phyloP scores from a whole-genome alignment of 768 basidiomycete genomes.

The Suillus fuscotomentosus region DNA sequence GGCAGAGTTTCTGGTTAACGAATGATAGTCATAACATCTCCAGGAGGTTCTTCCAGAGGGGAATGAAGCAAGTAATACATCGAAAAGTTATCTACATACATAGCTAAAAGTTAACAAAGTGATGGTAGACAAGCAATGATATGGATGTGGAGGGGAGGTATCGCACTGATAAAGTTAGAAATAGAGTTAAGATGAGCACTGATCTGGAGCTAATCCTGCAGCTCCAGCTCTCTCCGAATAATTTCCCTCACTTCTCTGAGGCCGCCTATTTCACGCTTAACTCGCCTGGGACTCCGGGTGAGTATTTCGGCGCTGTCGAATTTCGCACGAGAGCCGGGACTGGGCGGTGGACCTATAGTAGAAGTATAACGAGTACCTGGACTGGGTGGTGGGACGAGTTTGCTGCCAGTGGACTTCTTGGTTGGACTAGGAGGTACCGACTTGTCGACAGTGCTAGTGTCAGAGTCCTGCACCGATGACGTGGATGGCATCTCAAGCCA shows the following conservation, averaged over 20 bases:
- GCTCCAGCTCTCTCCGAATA: conserved; percentile 74
- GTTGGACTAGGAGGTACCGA: conserved; percentile 35
- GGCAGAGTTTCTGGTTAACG: conserved; percentile 29
- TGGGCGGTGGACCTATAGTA: conserved; percentile 36
- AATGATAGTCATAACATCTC: conserved; percentile 6
- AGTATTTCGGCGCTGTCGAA: conserved; percentile 62
- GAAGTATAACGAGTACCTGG: conserved; percentile 20
- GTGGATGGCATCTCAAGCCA: conserved; percentile 50
- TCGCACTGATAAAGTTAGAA: conserved; percentile 16
- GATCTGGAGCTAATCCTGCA: conserved; percentile 45
- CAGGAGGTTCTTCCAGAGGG: not conserved
- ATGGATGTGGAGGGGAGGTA: conserved; percentile 24
- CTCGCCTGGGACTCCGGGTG: conserved; percentile 68
- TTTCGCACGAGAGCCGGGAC: conserved; percentile 51
- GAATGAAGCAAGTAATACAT: conserved; percentile 7
- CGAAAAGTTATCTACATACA: not conserved
- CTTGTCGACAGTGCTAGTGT: conserved; percentile 10
- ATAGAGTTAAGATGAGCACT: conserved; percentile 10
- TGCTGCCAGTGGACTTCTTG: conserved; percentile 27
- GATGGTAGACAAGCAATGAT: not conserved
- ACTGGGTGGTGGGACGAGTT: conserved; percentile 29
- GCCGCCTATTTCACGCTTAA: conserved; percentile 70
- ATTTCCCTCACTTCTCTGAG: conserved; percentile 80
- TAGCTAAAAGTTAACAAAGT: not conserved
- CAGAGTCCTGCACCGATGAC: conserved; percentile 15